Evolutionary conservation across 2,329 filamentous ascomycete species (phyloP), one percentile per base, ranked within the genome.

Genomic region (Fusarium musae): DNA sequence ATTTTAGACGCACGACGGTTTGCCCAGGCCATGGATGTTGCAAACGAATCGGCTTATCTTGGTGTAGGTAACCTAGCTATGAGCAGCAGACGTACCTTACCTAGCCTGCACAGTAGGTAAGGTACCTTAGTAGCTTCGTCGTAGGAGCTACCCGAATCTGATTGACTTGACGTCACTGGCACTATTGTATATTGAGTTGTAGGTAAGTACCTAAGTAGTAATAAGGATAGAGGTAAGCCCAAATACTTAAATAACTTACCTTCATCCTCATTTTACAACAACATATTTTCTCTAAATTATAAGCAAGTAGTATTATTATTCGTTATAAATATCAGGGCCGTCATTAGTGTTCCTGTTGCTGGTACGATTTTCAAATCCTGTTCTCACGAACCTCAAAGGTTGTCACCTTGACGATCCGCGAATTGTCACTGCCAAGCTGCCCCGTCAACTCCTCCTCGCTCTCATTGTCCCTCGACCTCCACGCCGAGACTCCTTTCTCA

Each of bases 391-490:
- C 64, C 42, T 59, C 57, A 50, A 75, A 75, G 8, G 72, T 74
- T 26, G 68, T 75, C 17, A 74, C 69, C 49, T 74, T 74, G 42
- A 74, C 53, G 28, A 70, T 64, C 49, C 69, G 57, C 26, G 66
- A 44, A 19, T 30, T 40, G 46, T 71, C 58, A 58, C 30, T 21
- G 23, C 34, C 19, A 30, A 30, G 40, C 36, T 73, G 34, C 30
- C 71, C 69, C 19, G 73, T 75, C 61, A 75, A 60, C 54, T 70
- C 73, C 39, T 75, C 73, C 53, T 76, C 74, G 17, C 74, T 76
- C 42, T 72, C 69, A 23, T 75, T 76, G 15, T 66, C 60, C 6
- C 59, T 61, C n/a, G 68, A 64, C 9, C 57, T 54, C 73, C 73
- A 75, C 37, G 62, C 57, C 28, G 73, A 75, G 11, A 17, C 46